phyloP scores from a whole-genome alignment of 176 grass and related monocot genomes.

The Paspalum vaginatum region DNA sequence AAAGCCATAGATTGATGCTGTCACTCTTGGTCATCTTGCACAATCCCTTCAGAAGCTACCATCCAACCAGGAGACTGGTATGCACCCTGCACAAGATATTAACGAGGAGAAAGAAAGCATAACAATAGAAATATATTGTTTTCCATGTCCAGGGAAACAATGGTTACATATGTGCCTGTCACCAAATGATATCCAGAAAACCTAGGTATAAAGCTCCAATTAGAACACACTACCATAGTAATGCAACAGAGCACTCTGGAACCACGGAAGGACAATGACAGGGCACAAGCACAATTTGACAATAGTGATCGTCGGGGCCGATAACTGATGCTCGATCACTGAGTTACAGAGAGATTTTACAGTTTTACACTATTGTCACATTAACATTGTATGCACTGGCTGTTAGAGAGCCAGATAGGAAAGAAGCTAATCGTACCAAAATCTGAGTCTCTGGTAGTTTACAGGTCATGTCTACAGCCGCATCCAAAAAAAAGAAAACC shows the following conservation, averaged over 20 bases:
- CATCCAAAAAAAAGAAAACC: constrained; percentile 45
- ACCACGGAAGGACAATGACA: constrained; percentile 19
- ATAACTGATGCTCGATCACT: constrained; percentile 47
- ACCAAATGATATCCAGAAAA: constrained; percentile 15
- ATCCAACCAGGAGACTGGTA: constrained; percentile 20
- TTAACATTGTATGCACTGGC: constrained; percentile 42
- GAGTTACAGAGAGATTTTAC: constrained; percentile 48
- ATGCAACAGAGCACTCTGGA: constrained; percentile 29
- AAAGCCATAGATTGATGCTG: neutral
- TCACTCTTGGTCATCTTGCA: constrained; percentile 29
- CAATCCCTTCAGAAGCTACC: constrained; percentile 17
- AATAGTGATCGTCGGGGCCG: constrained; percentile 27
- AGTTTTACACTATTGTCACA: constrained; percentile 55
- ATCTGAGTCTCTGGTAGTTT: constrained; percentile 59
- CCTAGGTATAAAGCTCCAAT: constrained; percentile 15
- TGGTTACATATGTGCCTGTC: constrained; percentile 27
- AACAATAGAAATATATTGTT: constrained; percentile 23
- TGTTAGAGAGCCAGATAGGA: constrained; percentile 10
- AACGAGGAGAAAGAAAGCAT: constrained; percentile 17
- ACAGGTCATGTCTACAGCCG: constrained; percentile 49
- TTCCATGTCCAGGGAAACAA: constrained; percentile 8
- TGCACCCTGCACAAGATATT: constrained; percentile 46
- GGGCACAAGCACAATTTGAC: constrained; percentile 2
- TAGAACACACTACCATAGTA: constrained; percentile 3
- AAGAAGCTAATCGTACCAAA: constrained; percentile 52